Evolutionary conservation across 2,329 filamentous ascomycete genomes (phyloP).

Genomic region (Mycocentrospora acerina): DNA sequence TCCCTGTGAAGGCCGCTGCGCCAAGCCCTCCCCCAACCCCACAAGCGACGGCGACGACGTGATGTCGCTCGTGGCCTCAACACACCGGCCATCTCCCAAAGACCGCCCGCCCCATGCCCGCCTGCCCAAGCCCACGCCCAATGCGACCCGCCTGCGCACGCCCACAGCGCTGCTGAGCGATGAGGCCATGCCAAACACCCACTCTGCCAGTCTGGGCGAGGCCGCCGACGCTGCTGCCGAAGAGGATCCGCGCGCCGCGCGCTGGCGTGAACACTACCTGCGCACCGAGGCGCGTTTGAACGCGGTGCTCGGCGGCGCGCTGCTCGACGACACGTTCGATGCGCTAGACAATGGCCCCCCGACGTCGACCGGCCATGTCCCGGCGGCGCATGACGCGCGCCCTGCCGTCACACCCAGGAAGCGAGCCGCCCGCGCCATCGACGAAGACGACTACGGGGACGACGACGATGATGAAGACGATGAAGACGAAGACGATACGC

Average conservation of each 20-base stretch:
- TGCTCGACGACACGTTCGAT: conserved; percentile 23
- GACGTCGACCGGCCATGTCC: conserved; percentile 30
- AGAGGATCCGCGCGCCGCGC: conserved; percentile 50
- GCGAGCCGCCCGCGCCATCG: conserved; percentile 68
- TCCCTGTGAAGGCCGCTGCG: conserved; percentile 38
- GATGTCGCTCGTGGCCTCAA: conserved; percentile 40
- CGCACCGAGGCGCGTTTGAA: conserved; percentile 76
- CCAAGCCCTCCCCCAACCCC: conserved; percentile 30
- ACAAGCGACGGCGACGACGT: conserved; percentile 32
- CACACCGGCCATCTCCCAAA: conserved; percentile 43
- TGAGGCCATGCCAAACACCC: conserved; percentile 45
- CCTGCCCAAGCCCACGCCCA: conserved; percentile 36
- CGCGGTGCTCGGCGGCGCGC: conserved; percentile 65
- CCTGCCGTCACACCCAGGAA: conserved; percentile 64
- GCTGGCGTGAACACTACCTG: conserved; percentile 77
- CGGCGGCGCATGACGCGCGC: conserved; percentile 47
- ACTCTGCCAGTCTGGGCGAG: conserved; percentile 39
- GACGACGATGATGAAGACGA: conserved; percentile 64
- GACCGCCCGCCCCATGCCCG: conserved; percentile 47
- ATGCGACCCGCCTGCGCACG: conserved; percentile 43
- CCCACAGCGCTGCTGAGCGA: conserved; percentile 47
- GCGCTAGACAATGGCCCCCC: conserved; percentile 23
- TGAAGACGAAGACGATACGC: conserved; percentile 45
- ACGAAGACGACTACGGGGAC: conserved; percentile 83
- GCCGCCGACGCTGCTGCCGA: conserved; percentile 46